Evolutionary conservation across 306 rosid genomes (phyloP).

Genomic region (Ormosia emarginata): DNA sequence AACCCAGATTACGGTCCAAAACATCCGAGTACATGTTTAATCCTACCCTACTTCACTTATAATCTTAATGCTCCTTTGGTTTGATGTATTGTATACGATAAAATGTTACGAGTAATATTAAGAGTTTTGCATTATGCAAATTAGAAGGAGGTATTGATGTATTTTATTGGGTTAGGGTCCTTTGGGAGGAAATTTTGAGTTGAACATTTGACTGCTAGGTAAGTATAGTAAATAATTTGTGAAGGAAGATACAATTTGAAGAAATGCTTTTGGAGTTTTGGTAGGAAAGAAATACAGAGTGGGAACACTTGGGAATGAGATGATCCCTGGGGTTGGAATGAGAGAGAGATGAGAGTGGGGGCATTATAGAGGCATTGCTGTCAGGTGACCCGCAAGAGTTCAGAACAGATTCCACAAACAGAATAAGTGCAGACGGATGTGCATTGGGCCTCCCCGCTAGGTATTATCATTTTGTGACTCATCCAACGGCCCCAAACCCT

Average conservation of each 20-base stretch:
- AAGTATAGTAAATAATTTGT: no score
- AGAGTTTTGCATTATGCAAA: no score
- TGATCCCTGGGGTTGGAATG: not conserved
- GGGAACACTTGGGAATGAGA: conserved; percentile 31
- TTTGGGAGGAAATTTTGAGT: no score
- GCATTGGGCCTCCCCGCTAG: conserved; percentile 16
- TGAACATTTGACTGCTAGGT: no score
- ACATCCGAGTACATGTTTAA: no score
- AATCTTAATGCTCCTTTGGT: no score
- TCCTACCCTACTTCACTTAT: no score
- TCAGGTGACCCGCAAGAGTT: conserved; percentile 36
- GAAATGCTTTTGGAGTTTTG: not conserved
- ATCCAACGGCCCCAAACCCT: conserved; percentile 18
- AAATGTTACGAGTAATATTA: no score
- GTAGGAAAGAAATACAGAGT: not conserved
- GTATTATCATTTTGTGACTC: not conserved
- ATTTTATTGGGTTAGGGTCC: no score
- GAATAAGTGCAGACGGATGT: conserved; percentile 37
- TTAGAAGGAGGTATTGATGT: no score
- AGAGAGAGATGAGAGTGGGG: conserved; percentile 8
- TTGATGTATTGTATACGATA: no score
- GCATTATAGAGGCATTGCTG: conserved; percentile 20
- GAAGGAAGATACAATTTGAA: not conserved
- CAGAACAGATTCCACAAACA: conserved; percentile 57
- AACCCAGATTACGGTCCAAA: no score